Percentiles rank a stretch among this genome's conserved stretches.
phyloP scores from a whole-genome alignment of 2,329 filamentous ascomycete genomes.

The Venturia oleaginea region DNA sequence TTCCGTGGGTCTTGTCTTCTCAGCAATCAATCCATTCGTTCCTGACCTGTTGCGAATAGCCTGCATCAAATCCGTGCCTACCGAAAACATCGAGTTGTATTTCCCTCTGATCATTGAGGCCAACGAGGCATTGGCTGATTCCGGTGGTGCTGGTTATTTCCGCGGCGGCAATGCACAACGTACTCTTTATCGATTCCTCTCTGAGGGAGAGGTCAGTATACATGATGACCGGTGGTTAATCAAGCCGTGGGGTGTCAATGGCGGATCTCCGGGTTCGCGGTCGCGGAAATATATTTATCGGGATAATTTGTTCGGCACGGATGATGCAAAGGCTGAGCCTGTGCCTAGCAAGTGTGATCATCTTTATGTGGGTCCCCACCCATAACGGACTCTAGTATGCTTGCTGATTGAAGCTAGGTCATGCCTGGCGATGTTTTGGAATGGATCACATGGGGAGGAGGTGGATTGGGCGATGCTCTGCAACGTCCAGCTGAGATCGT shows the following conservation, averaged over 20 bases:
- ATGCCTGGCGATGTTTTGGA: slow-evolving; percentile 39
- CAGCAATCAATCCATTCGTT: slow-evolving; percentile 36
- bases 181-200: slow-evolving; percentile 39
- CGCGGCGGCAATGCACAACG: slow-evolving; percentile 42
- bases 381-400: neutral
- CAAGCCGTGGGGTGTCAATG: slow-evolving; percentile 41
- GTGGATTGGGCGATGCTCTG: slow-evolving; percentile 39
- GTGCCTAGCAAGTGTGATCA: slow-evolving; percentile 42
- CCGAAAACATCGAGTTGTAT: slow-evolving; percentile 40
- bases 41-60: slow-evolving; percentile 27
- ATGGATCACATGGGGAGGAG: slow-evolving; percentile 43
- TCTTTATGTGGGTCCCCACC: slow-evolving; percentile 23
- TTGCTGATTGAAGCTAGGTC: slow-evolving; percentile 17
- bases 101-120: slow-evolving; percentile 41
- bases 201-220: slow-evolving; percentile 37
- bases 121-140: slow-evolving; percentile 39
- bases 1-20: neutral
- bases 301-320: slow-evolving; percentile 29
- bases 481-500: slow-evolving; percentile 35
- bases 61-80: slow-evolving; percentile 42
- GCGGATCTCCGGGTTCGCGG: slow-evolving; percentile 35
- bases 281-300: slow-evolving; percentile 36
- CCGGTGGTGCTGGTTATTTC: slow-evolving; percentile 39
- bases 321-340: slow-evolving; percentile 24
- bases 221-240: slow-evolving; percentile 43